Conservation (phyloP, 345 rosid genomes). For the Gossypium mustelinum region DNA sequence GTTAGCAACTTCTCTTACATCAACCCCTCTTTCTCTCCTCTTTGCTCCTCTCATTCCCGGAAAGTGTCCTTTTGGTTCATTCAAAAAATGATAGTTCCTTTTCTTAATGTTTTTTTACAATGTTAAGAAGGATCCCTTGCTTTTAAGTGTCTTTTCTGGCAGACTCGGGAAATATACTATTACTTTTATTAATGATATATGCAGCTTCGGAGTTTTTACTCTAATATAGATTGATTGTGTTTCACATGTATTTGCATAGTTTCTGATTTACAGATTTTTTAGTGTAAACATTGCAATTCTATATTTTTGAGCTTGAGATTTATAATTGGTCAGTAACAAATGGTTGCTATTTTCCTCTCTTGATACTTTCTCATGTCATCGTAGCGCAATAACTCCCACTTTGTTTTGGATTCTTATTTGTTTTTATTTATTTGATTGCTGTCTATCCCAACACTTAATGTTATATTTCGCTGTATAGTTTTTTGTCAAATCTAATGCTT, state of each 20-base stretch:
- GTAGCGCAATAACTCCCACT: not conserved
- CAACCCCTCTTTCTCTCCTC: not conserved
- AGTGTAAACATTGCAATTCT: not conserved
- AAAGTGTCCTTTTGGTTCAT: slow-evolving; percentile 1
- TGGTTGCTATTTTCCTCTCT: not conserved
- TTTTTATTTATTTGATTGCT: not conserved
- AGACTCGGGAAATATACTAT: not conserved
- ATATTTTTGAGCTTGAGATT: not conserved
- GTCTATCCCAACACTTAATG: not conserved
- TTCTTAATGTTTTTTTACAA: not conserved
- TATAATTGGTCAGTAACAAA: not conserved
- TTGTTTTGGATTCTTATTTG: not conserved
- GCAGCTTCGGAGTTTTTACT: not conserved
- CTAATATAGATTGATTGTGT: not conserved
- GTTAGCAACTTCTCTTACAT: slow-evolving; percentile 28
- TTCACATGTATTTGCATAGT: not conserved
- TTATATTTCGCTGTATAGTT: not conserved
- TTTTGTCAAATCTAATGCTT: not conserved
- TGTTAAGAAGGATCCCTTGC: not conserved
- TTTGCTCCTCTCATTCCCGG: not conserved
- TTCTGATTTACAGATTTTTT: not conserved
- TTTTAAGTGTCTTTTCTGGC: not conserved
- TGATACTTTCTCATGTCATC: not conserved
- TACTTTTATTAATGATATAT: not conserved
- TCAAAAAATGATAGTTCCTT: not conserved